phyloP scores from a whole-genome alignment of 331 rosid species.

The Quercus phellos region DNA sequence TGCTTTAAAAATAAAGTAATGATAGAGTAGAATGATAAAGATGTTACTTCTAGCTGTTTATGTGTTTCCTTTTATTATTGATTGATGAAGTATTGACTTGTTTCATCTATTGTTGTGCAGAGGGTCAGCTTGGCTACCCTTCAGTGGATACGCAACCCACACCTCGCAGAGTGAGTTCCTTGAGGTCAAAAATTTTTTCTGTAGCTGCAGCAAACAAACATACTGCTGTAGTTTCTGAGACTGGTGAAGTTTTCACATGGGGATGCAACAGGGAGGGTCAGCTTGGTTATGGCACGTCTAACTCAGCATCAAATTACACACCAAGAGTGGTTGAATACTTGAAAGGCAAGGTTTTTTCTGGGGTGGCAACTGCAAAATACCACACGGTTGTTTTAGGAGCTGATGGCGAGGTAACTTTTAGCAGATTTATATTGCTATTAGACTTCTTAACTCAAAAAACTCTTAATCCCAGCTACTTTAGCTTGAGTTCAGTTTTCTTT shows the following conservation, averaged over 20 bases:
- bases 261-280: constrained; percentile 96
- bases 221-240: constrained; percentile 85
- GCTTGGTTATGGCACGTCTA: constrained; percentile 96
- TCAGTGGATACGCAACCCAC: constrained; percentile 94
- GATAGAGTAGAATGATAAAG: constrained; percentile 15
- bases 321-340: constrained; percentile 87
- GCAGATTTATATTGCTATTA: constrained; percentile 1
- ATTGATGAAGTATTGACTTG: constrained; percentile 7
- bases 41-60: not conserved
- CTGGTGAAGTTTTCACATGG: constrained; percentile 95
- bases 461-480: not conserved
- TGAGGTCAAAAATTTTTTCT: constrained; percentile 66
- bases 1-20: not conserved
- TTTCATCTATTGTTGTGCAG: constrained; percentile 34
- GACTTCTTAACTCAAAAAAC: not conserved
- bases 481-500: not conserved
- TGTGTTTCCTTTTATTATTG: not conserved
- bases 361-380: constrained; percentile 80
- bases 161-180: constrained; percentile 83
- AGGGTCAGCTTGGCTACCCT: constrained; percentile 98
- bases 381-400: constrained; percentile 88
- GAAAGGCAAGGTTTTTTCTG: constrained; percentile 73
- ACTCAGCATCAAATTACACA: constrained; percentile 94
- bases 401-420: constrained; percentile 84
- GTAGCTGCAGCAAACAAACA: constrained; percentile 98